A percentile compares a stretch with the other conserved stretches of the same genome.
Conservation (phyloP, 2,329 filamentous ascomycete genomes). For the Cryphonectria radicalis region DNA sequence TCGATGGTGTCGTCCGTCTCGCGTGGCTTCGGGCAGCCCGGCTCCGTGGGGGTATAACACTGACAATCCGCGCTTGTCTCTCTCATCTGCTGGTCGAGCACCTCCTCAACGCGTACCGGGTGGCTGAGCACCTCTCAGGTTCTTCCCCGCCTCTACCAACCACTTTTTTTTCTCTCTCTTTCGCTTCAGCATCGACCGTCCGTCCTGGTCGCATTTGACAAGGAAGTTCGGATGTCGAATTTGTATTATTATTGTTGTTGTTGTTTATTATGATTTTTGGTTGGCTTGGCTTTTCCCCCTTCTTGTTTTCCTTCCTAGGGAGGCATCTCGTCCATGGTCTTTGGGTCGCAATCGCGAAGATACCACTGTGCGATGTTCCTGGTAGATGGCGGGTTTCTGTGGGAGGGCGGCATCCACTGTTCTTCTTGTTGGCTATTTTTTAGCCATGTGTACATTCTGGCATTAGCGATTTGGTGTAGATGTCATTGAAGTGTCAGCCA, state of each 20-base stretch:
- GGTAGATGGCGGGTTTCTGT: constrained; percentile 11
- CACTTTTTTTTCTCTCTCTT: not conserved
- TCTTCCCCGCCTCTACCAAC: not conserved
- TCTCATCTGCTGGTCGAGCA: not conserved
- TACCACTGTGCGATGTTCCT: constrained; percentile 33
- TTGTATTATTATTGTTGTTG: constrained; percentile 28
- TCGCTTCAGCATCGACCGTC: constrained; percentile 3
- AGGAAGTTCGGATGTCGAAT: not conserved
- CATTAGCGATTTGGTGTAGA: constrained; percentile 19
- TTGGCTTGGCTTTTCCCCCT: not conserved
- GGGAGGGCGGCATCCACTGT: constrained; percentile 9
- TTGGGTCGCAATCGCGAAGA: constrained; percentile 31
- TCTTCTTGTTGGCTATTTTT: not conserved
- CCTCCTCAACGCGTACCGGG: not conserved
- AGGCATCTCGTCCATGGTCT: constrained; percentile 20
- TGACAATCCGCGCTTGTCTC: not conserved
- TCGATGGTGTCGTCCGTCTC: not conserved
- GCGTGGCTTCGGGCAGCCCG: not conserved
- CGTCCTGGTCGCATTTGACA: not conserved
- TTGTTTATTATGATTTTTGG: constrained; percentile 18
- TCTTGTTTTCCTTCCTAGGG: not conserved
- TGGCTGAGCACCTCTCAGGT: not conserved
- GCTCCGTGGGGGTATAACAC: not conserved
- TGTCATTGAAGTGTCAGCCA: constrained; percentile 8
- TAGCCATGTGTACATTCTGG: constrained; percentile 14